Percentiles rank a stretch among this genome's conserved stretches.
phyloP scores from a whole-genome alignment of 768 basidiomycete genomes.

The Tylopilus subfusipes region DNA sequence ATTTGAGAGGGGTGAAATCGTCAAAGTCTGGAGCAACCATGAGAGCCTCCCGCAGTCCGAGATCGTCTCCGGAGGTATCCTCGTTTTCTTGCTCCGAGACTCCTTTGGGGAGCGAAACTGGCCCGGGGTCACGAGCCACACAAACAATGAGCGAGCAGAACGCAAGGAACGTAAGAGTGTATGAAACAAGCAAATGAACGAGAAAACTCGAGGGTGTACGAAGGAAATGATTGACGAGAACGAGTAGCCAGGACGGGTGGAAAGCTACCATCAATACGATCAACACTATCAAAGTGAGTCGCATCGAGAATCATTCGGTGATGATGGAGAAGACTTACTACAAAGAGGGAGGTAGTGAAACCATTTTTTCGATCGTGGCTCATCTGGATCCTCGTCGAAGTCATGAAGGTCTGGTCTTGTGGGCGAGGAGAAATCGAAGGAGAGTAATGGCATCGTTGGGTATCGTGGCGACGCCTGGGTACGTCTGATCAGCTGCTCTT shows the following conservation, averaged over 20 bases:
- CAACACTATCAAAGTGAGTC: conserved; percentile 33
- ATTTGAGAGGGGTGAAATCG: conserved; percentile 56
- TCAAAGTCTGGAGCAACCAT: conserved; percentile 48
- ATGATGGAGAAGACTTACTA: conserved; percentile 35
- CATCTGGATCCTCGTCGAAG: conserved; percentile 33
- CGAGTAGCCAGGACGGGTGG: conserved; percentile 67
- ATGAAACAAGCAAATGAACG: conserved; percentile 55
- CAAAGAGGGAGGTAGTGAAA: conserved; percentile 56
- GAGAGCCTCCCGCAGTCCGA: conserved; percentile 59
- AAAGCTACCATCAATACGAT: conserved; percentile 62
- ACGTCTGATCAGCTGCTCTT: neutral
- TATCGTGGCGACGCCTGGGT: neutral
- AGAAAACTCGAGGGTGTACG: conserved; percentile 46
- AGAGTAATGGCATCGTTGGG: conserved; percentile 30
- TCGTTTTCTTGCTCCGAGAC: conserved; percentile 27
- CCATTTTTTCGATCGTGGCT: conserved; percentile 47
- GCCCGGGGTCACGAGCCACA: conserved; percentile 72
- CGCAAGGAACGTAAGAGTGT: conserved; percentile 63
- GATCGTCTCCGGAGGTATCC: conserved; percentile 36
- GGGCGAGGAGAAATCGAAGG: conserved; percentile 23
- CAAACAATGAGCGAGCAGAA: conserved; percentile 73
- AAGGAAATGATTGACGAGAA: conserved; percentile 67
- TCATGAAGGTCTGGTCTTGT: conserved; percentile 8
- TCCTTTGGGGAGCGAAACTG: conserved; percentile 35
- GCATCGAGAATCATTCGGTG: conserved; percentile 1